Base-by-base conservation (phyloP, 2,329 filamentous ascomycete species). In the Incumbomyces lentus region DNA sequence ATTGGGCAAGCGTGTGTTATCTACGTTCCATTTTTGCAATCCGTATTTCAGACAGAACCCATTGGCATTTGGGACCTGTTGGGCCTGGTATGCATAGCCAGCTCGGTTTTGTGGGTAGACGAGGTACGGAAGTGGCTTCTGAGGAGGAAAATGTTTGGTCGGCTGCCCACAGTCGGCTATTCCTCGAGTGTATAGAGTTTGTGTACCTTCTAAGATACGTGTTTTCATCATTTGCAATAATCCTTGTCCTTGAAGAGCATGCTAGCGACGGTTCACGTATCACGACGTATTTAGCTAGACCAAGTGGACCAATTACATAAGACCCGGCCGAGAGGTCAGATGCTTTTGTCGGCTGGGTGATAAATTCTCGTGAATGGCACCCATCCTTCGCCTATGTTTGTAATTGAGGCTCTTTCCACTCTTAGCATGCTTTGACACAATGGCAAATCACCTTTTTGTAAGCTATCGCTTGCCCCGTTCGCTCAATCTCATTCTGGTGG, bases 11-110 rank as follows among this genome's bases (percentile, higher is more conserved):
- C 89, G 38, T 75, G 90, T 52, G 93, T 98, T 47, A 87, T 98
- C 45, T 98, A 96, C 65, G 81, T 96, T 53, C 92, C 92, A 8
- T 89, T 88, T 69, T 70, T 98, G 57, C 92, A 98, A 67, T 78
- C 85, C 44, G 82, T 96, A 4, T 98, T 98, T 68, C 92, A 98
- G 70, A 98, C 92, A 0, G 92, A 98, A 65, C 82, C 85, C 1
- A 66, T 98, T 45, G 71, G 78, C 0, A 62, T 89, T 7, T 69
- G 75, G 50, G 92, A 98, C 70, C 65, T 96, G 47, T 59, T 88
- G 34, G 70, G 79, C 49, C 69, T 98, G 55, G 58, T 90, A 22
- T 62, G 79, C 38, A 71, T 98, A 50, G 84, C 89, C 51, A 96
- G 89, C 68, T 80, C 78, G 42, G 92, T 98, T 22, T 94, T 98